A percentile compares a stretch with the other conserved stretches of the same genome.
Conservation (phyloP, 306 rosid species). For the Cercis canadensis region DNA sequence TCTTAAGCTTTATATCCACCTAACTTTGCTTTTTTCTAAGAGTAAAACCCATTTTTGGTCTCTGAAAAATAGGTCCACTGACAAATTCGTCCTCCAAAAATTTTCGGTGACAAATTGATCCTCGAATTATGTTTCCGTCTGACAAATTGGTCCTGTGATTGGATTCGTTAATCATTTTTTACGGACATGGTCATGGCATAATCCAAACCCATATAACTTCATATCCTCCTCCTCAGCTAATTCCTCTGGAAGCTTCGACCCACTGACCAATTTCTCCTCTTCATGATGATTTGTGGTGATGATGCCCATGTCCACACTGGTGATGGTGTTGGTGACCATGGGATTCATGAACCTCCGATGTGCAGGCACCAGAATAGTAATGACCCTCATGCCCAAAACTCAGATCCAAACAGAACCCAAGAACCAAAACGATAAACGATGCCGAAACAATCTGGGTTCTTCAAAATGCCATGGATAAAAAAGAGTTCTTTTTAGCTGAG, state of each 20-base stretch:
- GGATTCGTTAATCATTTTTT: no score
- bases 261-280: constrained; percentile 21
- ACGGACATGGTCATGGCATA: constrained; percentile 34
- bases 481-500: not conserved
- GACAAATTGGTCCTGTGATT: no score
- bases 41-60: no score
- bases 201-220: constrained; percentile 76
- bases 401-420: constrained; percentile 61
- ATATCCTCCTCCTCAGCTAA: constrained; percentile 96
- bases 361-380: constrained; percentile 38
- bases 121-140: no score
- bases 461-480: constrained; percentile 38
- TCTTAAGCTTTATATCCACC: no score
- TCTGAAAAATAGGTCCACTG: no score
- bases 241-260: constrained; percentile 79
- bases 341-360: constrained; percentile 31
- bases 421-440: constrained; percentile 38
- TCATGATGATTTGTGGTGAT: constrained; percentile 31
- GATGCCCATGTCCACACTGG: constrained; percentile 44
- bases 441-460: constrained; percentile 7
- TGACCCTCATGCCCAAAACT: no score
- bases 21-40: no score
- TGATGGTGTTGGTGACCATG: constrained; percentile 41
- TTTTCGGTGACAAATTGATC: no score
- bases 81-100: no score